phyloP scores from a whole-genome alignment of 2,329 filamentous ascomycete species.

The Hypomyces perniciosus region DNA sequence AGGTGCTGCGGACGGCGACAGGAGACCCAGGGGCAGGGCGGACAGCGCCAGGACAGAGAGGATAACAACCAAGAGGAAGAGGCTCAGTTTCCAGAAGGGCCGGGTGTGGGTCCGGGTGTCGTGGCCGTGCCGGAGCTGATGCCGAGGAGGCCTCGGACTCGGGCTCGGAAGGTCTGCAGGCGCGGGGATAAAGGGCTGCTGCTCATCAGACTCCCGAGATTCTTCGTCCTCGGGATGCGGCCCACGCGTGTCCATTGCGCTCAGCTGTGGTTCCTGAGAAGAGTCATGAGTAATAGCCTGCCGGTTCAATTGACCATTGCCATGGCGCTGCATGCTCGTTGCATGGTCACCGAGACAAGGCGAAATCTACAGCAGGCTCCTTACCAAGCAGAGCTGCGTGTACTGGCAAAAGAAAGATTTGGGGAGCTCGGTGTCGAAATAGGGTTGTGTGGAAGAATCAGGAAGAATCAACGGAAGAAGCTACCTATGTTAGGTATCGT shows the following conservation, averaged over 20 bases:
- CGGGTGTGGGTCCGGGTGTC: not conserved
- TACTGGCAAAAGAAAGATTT: not conserved
- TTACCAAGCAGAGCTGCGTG: not conserved
- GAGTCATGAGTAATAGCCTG: not conserved
- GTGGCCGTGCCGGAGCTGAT: not conserved
- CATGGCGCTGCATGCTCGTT: not conserved
- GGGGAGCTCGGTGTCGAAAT: constrained; percentile 1
- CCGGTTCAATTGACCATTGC: not conserved
- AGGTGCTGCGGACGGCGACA: constrained; percentile 1
- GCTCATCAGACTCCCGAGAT: not conserved
- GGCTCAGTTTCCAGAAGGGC: constrained; percentile 11
- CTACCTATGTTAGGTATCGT: not conserved
- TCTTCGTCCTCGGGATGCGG: not conserved
- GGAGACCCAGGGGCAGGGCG: constrained; percentile 18
- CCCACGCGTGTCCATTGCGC: constrained; percentile 5
- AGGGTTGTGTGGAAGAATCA: not conserved
- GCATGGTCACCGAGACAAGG: not conserved
- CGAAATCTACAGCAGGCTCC: not conserved
- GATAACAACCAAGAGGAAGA: constrained; percentile 19
- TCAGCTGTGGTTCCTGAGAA: not conserved
- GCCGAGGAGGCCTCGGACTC: not conserved
- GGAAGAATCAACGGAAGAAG: not conserved
- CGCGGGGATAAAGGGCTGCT: constrained; percentile 5
- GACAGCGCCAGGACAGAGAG: constrained; percentile 20
- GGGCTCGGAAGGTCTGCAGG: not conserved